These are phyloP conservation scores for Scheffersomyces spartinae DNA, from an alignment of 805 yeast genomes.

Conservation along the genomic window DNA sequence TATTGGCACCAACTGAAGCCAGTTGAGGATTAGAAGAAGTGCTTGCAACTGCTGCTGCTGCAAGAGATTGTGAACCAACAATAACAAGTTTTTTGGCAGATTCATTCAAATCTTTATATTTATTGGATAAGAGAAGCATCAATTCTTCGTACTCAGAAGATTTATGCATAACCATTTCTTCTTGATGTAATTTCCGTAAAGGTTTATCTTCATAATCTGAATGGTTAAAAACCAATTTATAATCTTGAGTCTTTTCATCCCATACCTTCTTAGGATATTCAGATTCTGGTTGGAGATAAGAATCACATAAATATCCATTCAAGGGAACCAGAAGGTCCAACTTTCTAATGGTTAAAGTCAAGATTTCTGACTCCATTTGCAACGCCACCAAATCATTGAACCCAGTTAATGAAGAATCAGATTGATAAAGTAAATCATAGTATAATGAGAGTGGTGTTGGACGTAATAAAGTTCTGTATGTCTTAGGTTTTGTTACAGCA, in stretches of 20 bases:
- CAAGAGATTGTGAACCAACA: slow-evolving; percentile 16
- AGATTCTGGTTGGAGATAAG: slow-evolving; percentile 35
- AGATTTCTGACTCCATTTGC: slow-evolving; percentile 79
- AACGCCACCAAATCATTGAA: slow-evolving; percentile 72
- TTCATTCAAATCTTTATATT: slow-evolving; percentile 27
- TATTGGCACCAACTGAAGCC: slow-evolving; percentile 19
- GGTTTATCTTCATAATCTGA: slow-evolving; percentile 19
- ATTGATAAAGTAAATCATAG: slow-evolving; percentile 75
- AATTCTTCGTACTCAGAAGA: slow-evolving; percentile 78
- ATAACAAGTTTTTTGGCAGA: slow-evolving; percentile 27
- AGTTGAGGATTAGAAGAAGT: slow-evolving; percentile 6
- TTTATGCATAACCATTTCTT: slow-evolving; percentile 43
- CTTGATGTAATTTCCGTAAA: slow-evolving; percentile 28
- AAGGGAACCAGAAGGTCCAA: slow-evolving; percentile 63
- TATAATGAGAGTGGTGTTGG: slow-evolving; percentile 76
- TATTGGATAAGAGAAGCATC: slow-evolving; percentile 45
- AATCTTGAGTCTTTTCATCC: slow-evolving; percentile 22
- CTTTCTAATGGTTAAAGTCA: slow-evolving; percentile 68
- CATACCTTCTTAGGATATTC: slow-evolving; percentile 36
- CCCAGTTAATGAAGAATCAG: slow-evolving; percentile 62
- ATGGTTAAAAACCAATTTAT: slow-evolving; percentile 17
- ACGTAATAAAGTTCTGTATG: slow-evolving; percentile 64
- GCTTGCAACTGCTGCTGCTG: slow-evolving; percentile 11
- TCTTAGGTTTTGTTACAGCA: slow-evolving; percentile 57
- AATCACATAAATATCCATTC: slow-evolving; percentile 49